phyloP scores from a whole-genome alignment of 2,329 filamentous ascomycete species.

The Scortechinia acanthostroma region DNA sequence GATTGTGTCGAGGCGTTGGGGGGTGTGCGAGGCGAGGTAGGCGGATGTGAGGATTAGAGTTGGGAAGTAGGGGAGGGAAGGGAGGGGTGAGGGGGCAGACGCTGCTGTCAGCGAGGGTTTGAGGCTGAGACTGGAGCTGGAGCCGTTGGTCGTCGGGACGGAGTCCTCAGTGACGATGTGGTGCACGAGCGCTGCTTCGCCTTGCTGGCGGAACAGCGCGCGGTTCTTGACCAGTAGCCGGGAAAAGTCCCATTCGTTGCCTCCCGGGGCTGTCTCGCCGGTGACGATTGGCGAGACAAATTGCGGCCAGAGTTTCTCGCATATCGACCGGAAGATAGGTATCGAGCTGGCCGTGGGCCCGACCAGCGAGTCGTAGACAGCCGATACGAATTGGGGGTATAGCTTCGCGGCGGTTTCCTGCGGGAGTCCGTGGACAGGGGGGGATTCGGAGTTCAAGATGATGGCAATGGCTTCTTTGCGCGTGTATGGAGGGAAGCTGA shows the following conservation, averaged over 20 bases:
- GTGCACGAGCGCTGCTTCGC: slow-evolving; percentile 30
- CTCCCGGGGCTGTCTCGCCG: slow-evolving; percentile 29
- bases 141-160: slow-evolving; percentile 3
- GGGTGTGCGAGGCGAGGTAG: slow-evolving; percentile 35
- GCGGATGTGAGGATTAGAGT: slow-evolving; percentile 33
- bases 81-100: slow-evolving; percentile 3
- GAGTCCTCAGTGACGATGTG: slow-evolving; percentile 15
- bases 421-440: slow-evolving; percentile 17
- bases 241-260: slow-evolving; percentile 49
- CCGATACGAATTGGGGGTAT: slow-evolving; percentile 44
- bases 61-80: slow-evolving; percentile 29
- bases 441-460: slow-evolving; percentile 34
- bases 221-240: slow-evolving; percentile 43
- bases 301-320: slow-evolving; percentile 45
- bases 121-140: background rate
- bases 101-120: background rate
- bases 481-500: slow-evolving; percentile 51
- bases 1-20: slow-evolving; percentile 33
- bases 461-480: slow-evolving; percentile 47
- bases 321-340: slow-evolving; percentile 39
- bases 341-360: slow-evolving; percentile 52
- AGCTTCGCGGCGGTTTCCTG: slow-evolving; percentile 18
- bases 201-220: slow-evolving; percentile 31
- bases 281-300: slow-evolving; percentile 49
- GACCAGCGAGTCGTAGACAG: slow-evolving; percentile 52